Evolutionary conservation across 345 rosid genomes (phyloP).

Genomic region (Eucalyptus tenuipes): DNA sequence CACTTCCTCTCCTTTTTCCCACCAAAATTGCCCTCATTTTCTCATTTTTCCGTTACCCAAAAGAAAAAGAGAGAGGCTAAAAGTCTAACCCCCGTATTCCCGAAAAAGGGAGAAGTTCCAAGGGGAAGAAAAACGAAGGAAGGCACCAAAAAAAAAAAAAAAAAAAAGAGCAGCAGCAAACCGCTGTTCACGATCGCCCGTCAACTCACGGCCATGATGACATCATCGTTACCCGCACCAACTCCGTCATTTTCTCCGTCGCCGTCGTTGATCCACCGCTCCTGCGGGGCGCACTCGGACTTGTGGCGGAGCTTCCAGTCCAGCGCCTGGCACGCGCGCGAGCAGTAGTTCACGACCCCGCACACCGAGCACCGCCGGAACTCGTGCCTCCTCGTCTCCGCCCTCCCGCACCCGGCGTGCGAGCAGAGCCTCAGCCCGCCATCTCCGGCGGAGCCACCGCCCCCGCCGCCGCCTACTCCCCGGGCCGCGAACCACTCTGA

Average conservation of each 20-base stretch:
- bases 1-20: background rate
- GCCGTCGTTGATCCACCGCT: constrained; percentile 48
- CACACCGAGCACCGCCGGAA: constrained; percentile 91
- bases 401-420: constrained; percentile 76
- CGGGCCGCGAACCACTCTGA: constrained; percentile 60
- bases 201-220: background rate
- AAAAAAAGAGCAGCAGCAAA: background rate
- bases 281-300: constrained; percentile 61
- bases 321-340: constrained; percentile 95
- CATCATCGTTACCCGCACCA: background rate
- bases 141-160: background rate
- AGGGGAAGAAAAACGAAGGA: background rate
- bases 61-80: background rate
- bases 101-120: background rate
- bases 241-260: constrained; percentile 33
- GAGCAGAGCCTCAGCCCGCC: constrained; percentile 70
- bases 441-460: constrained; percentile 36
- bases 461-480: constrained; percentile 19
- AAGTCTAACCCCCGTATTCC: background rate
- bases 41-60: background rate
- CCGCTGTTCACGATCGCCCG: background rate
- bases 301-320: constrained; percentile 95
- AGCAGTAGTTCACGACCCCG: constrained; percentile 87
- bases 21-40: background rate
- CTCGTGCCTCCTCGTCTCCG: constrained; percentile 90